Evolutionary conservation across 192 early-diverging fungal species (phyloP).

Genomic region (Coemansia sp.): DNA sequence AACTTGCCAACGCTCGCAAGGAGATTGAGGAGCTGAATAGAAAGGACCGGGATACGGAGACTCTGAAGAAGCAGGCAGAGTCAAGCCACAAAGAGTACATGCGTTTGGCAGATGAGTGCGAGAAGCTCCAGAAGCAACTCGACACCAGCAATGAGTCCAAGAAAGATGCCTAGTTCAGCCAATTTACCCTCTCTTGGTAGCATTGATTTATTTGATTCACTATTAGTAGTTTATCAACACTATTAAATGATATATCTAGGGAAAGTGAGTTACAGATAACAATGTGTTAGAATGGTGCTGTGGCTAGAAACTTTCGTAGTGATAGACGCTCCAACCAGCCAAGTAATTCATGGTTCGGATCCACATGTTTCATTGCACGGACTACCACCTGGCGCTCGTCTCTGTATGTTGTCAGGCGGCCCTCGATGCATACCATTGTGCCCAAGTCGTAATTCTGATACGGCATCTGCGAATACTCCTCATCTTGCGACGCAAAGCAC

Average conservation of each 20-base stretch:
- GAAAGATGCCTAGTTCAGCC: constrained; percentile 36
- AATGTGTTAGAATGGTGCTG: constrained; percentile 4
- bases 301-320: constrained; percentile 20
- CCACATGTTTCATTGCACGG: constrained; percentile 15
- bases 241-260: not conserved
- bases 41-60: constrained; percentile 50
- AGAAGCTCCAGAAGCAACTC: constrained; percentile 37
- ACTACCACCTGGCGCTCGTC: constrained; percentile 34
- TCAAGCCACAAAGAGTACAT: constrained; percentile 54
- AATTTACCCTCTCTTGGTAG: not conserved
- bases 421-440: constrained; percentile 28
- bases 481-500: constrained; percentile 28
- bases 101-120: constrained; percentile 52
- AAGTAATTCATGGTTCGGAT: constrained; percentile 35
- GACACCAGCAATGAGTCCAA: constrained; percentile 36
- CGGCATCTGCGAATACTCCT: constrained; percentile 13
- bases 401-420: constrained; percentile 31
- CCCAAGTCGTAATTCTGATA: constrained; percentile 20
- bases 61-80: constrained; percentile 55
- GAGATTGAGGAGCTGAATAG: constrained; percentile 49
- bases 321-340: constrained; percentile 47
- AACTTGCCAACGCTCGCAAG: constrained; percentile 42
- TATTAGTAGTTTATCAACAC: not conserved
- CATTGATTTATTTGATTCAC: not conserved
- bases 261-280: not conserved